Evolutionary conservation across 345 rosid genomes (phyloP), one percentile per base, ranked within the genome.

Genomic region (Rhodamnia rubescens): DNA sequence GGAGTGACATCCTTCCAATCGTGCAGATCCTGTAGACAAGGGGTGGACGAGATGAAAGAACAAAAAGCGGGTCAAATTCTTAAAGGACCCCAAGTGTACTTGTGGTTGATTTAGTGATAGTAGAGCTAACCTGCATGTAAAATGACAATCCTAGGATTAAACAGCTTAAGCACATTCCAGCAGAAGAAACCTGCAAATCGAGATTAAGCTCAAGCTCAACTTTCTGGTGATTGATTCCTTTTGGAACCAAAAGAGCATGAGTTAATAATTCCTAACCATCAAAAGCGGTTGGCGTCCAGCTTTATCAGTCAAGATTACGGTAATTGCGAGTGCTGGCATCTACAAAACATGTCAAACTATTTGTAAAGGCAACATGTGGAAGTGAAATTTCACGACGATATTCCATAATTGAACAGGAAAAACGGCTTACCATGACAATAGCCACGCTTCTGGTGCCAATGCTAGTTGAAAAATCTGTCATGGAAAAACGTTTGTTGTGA

Each of bases 361-460:
- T 69, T 32, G 47, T 36, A 69, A 69, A 69, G 32, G 61, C 40
- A 53, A 53, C 24, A 58, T 14, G 53, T 5, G 13, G 51, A 57
- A 85, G 21, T 29, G 24, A 22, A 54, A 74, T 47, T 40, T 44
- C 27, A 29, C 44, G 78, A 32, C 44, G 36, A 32, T 32, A 69
- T 47, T 85, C 42, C 52, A 55, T 44, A 26, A 58, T 21, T 58
- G 20, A 29, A 32, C 15, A 21, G 7, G 14, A 32, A 57, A 55
- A 58, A 54, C 0, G 1, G 52, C 52, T 36, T 56, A 80, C 86
- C 20, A 27, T 82, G 55, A 85, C 56, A n/a, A 91, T 86, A 74
- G 93, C 90, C 59, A 89, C 53, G 36, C 87, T 82, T 84, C 87
- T 90, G 54, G 88, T 85, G 83, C 95, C 95, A 58, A 91, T 27